Evolutionary conservation across 116 monocot species (phyloP).

Genomic region (Dioscorea cayenensis): DNA sequence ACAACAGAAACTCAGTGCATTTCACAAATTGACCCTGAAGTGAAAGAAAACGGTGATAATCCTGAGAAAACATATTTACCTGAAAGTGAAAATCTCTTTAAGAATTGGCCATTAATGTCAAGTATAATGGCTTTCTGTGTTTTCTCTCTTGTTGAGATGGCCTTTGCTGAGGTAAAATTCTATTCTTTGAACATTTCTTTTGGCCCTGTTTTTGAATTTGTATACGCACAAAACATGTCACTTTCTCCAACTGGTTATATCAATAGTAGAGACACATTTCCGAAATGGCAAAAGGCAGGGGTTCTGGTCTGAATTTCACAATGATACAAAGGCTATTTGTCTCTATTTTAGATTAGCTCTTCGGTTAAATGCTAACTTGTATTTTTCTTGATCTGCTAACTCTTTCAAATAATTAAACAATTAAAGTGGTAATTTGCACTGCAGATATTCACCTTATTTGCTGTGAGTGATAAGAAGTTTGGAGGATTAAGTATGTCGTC

Average conservation of each 20-base stretch:
- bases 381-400: not conserved
- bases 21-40: conserved; percentile 4
- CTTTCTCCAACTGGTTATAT: too few relatives aligned
- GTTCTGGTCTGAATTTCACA: too few relatives aligned
- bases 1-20: conserved; percentile 9
- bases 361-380: not conserved
- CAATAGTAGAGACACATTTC: too few relatives aligned
- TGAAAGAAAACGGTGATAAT: conserved; percentile 1
- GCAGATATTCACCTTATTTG: conserved; percentile 64
- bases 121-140: conserved; percentile 34
- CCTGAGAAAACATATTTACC: not conserved
- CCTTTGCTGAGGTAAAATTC: conserved; percentile 36
- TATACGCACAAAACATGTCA: not conserved
- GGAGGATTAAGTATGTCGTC: conserved; percentile 60
- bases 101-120: conserved; percentile 48
- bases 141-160: conserved; percentile 49
- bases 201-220: not conserved
- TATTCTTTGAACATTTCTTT: not conserved
- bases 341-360: not conserved
- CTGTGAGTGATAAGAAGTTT: conserved; percentile 35
- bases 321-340: not conserved
- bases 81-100: conserved; percentile 26
- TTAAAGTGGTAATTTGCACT: not conserved
- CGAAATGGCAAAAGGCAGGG: too few relatives aligned
- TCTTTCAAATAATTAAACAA: not conserved